A percentile compares a stretch with the other conserved stretches of the same genome.
These are phyloP conservation scores for Ambrosia artemisiifolia DNA, from an alignment of 129 eudicot species.

Conservation along the genomic window DNA sequence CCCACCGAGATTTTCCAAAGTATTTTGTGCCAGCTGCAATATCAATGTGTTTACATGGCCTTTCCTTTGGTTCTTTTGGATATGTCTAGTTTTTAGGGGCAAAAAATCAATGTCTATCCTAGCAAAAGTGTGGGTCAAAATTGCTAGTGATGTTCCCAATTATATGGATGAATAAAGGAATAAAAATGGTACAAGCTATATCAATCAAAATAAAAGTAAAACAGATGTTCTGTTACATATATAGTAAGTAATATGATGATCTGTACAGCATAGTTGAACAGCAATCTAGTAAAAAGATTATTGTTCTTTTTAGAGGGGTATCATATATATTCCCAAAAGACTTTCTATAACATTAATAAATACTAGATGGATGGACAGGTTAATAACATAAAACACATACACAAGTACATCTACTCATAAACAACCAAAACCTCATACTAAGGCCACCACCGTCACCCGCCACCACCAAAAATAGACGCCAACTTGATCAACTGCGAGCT, in stretches of 20 bases:
- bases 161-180: too few species aligned
- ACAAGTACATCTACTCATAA: slow-evolving; percentile 12
- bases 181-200: background rate
- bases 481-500: background rate
- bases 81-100: too few species aligned
- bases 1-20: too few species aligned
- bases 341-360: slow-evolving; percentile 24
- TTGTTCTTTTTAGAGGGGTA: background rate
- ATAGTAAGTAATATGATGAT: background rate
- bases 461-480: background rate
- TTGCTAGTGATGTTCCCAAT: too few species aligned
- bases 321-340: slow-evolving; percentile 1
- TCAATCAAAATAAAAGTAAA: slow-evolving; percentile 5
- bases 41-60: too few species aligned
- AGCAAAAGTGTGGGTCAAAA: too few species aligned
- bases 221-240: background rate
- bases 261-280: slow-evolving; percentile 19
- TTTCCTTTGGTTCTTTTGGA: too few species aligned
- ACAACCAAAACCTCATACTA: slow-evolving; percentile 22
- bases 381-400: slow-evolving; percentile 22
- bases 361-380: slow-evolving; percentile 19
- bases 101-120: too few species aligned
- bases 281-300: slow-evolving; percentile 9
- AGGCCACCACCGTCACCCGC: slow-evolving; percentile 7
- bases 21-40: too few species aligned